phyloP scores from a whole-genome alignment of 257 asterid genomes.

The Cinchona pubescens region DNA sequence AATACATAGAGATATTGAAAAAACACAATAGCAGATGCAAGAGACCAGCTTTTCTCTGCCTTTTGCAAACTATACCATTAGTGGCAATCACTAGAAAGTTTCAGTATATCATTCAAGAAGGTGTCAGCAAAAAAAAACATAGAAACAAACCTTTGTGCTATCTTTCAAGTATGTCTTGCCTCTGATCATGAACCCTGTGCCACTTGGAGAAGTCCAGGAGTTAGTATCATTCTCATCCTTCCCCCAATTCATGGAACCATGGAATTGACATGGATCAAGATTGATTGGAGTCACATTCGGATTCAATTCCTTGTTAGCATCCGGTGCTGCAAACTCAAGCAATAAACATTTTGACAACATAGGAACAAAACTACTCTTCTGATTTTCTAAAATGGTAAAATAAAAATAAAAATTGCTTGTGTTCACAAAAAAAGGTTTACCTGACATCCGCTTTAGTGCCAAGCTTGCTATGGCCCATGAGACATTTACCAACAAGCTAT shows the following conservation, averaged over 20 bases:
- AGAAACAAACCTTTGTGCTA: conserved; percentile 59
- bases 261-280: conserved; percentile 55
- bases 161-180: conserved; percentile 93
- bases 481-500: conserved; percentile 66
- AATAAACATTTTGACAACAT: not conserved
- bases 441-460: conserved; percentile 50
- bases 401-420: conserved; percentile 1
- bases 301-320: conserved; percentile 49
- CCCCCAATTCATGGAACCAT: conserved; percentile 76
- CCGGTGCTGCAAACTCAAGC: conserved; percentile 40
- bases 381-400: not conserved
- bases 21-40: not conserved
- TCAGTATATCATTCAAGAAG: not conserved
- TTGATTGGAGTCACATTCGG: conserved; percentile 43
- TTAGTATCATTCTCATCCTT: conserved; percentile 66
- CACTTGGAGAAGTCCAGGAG: conserved; percentile 92
- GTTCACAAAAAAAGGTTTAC: conserved; percentile 31
- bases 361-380: not conserved
- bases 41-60: not conserved
- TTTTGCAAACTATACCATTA: not conserved
- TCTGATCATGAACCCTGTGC: conserved; percentile 91
- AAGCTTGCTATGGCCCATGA: conserved; percentile 86
- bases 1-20: not conserved
- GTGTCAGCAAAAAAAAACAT: not conserved
- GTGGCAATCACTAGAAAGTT: not conserved